These are phyloP conservation scores for Dioscorea zingiberensis DNA, from an alignment of 106 monocot species.

Conservation along the genomic window DNA sequence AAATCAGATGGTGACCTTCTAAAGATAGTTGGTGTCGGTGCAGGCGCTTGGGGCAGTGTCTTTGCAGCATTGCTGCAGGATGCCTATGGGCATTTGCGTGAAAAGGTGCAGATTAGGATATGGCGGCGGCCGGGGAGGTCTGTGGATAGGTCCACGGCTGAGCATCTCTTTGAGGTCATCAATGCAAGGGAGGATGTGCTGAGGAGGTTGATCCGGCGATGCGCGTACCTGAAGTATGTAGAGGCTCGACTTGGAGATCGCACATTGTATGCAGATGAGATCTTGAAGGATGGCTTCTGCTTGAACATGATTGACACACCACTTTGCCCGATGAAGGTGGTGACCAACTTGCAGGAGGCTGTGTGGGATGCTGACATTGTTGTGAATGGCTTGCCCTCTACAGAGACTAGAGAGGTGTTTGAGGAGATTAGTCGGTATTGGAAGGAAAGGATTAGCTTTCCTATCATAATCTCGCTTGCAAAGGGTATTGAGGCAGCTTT, in stretches of 20 bases:
- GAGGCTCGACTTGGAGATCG: slow-evolving; percentile 78
- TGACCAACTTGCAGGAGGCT: slow-evolving; percentile 89
- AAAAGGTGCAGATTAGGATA: slow-evolving; percentile 71
- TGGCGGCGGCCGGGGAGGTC: slow-evolving; percentile 69
- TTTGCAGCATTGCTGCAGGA: slow-evolving; percentile 77
- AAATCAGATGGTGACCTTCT: slow-evolving; percentile 66
- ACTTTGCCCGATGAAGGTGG: slow-evolving; percentile 81
- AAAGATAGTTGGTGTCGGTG: slow-evolving; percentile 76
- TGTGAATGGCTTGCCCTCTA: slow-evolving; percentile 82
- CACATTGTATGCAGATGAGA: slow-evolving; percentile 76
- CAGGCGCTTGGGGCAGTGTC: slow-evolving; percentile 92
- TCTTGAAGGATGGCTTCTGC: slow-evolving; percentile 83
- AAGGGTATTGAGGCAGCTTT: slow-evolving; percentile 84
- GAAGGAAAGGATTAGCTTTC: slow-evolving; percentile 73
- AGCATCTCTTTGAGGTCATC: slow-evolving; percentile 90
- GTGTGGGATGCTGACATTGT: slow-evolving; percentile 97
- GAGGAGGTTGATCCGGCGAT: slow-evolving; percentile 56
- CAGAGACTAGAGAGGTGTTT: slow-evolving; percentile 77
- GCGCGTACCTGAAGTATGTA: slow-evolving; percentile 84
- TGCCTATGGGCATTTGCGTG: slow-evolving; percentile 62
- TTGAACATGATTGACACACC: slow-evolving; percentile 95
- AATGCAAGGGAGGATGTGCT: slow-evolving; percentile 81
- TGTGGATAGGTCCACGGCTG: slow-evolving; percentile 64
- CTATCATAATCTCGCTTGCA: slow-evolving; percentile 66
- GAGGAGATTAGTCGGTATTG: slow-evolving; percentile 79